phyloP scores from a whole-genome alignment of 148 eudicot species.

The Rhododendron williamsianum region DNA sequence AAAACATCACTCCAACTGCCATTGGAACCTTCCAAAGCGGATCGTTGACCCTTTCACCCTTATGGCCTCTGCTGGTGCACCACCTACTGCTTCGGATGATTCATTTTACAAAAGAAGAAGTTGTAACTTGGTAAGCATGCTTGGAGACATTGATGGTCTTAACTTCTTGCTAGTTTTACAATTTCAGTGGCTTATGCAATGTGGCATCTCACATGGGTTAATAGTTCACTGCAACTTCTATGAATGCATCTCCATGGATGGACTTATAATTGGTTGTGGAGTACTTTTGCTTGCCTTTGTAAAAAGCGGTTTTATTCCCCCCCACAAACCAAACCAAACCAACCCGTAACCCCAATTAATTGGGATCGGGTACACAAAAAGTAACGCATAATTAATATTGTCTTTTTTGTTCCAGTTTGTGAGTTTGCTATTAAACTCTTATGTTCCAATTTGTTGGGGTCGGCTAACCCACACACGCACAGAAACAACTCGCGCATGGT shows the following conservation, averaged over 20 bases:
- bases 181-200: neutral
- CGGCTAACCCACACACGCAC: neutral
- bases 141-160: neutral
- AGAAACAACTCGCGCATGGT: neutral
- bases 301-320: neutral
- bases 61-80: neutral
- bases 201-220: conserved; percentile 8
- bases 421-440: conserved; percentile 12
- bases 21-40: neutral
- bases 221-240: conserved; percentile 6
- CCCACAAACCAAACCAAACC: no score
- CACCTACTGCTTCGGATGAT: neutral
- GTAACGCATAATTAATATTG: neutral
- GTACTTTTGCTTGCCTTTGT: neutral
- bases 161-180: neutral
- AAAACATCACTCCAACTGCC: neutral
- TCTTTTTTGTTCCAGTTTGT: neutral
- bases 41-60: neutral
- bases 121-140: neutral
- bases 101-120: neutral
- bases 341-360: neutral
- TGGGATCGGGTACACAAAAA: neutral
- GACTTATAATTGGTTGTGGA: neutral
- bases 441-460: neutral
- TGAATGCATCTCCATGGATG: neutral